Evolutionary conservation across 1,284 basidiomycete genomes (phyloP), one percentile per base, ranked within the genome.

Genomic region (Puccinia brachypodii): DNA sequence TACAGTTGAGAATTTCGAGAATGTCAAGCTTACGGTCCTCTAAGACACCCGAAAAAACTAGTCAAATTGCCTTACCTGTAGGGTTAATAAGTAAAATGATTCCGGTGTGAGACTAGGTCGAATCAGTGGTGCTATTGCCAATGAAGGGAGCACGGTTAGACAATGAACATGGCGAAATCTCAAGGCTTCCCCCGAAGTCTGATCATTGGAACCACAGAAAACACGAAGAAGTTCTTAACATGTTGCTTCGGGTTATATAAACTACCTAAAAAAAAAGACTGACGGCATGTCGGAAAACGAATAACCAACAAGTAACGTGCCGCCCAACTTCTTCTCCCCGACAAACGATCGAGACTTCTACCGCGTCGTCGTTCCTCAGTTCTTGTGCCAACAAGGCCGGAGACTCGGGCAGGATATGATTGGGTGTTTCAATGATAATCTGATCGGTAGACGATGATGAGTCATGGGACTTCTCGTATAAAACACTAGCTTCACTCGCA

Each of bases 121-220:
- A 28, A 89, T 88, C 2, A 86, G 87, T 1, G 89, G 88, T 1
- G 88, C 88, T 33, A 90, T 84, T 38, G 89, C 87, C 25, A 93
- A 86, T 4, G 91, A 87, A 22, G 90, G 88, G 38, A 87, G 87
- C 31, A 93, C 90, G 83, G 91, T 89, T 84, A 90, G 91, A 53
- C 87, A 85, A 73, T 90, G 89, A n/a, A 88, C 88, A 16, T 91
- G 87, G 53, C 89, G 89, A 2, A 90, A 87, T 72, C 89, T 90
- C 81, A 90, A 89, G 85, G 92, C 92, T 25, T 87, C 84, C 88
- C 88, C 74, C 87, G 38, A 72, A 28, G 53, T 42, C 47, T 75
- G 9, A 33, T 6, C 50, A 38, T n/a, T n/a, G n/a, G 11, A 16
- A n/a, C 36, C 19, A 31, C 13, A 40, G 3, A 8, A 9, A 40